A percentile compares a stretch with the other conserved stretches of the same genome.
phyloP scores from a whole-genome alignment of 2,329 filamentous ascomycete species.

The Mollisia scopiformis region DNA sequence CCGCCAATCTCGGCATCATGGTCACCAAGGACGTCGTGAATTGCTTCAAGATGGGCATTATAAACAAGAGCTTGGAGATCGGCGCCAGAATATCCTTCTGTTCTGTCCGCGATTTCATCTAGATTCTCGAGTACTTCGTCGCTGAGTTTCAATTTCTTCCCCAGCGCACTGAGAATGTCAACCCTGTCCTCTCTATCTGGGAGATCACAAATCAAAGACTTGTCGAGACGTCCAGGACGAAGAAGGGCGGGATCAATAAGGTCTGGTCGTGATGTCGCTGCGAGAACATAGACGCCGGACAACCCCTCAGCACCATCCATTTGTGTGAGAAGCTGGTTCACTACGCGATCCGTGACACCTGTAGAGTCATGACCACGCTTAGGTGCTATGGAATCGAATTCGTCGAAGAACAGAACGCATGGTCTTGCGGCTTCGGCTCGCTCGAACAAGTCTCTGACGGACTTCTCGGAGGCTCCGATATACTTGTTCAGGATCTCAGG shows the following conservation, averaged over 20 bases:
- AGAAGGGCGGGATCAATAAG: conserved; percentile 93
- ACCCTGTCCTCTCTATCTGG: conserved; percentile 78
- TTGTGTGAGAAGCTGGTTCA: conserved; percentile 96
- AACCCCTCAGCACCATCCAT: conserved; percentile 98
- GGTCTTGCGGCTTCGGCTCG: conserved; percentile 87
- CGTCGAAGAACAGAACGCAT: conserved; percentile 96
- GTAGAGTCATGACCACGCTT: conserved; percentile 97
- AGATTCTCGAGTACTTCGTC: conserved; percentile 61
- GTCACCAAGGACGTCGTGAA: conserved; percentile 85
- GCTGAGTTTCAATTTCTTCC: conserved; percentile 75
- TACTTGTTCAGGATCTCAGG: conserved; percentile 99
- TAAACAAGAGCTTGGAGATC: conserved; percentile 95
- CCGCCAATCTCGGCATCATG: conserved; percentile 45
- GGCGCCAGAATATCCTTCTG: conserved; percentile 90
- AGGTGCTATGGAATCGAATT: conserved; percentile 97
- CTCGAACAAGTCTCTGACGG: conserved; percentile 92
- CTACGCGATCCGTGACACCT: conserved; percentile 96
- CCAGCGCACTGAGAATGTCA: conserved; percentile 87
- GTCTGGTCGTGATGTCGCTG: conserved; percentile 90
- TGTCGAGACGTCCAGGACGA: conserved; percentile 89
- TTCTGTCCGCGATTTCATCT: conserved; percentile 74
- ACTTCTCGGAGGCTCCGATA: conserved; percentile 96
- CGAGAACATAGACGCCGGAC: conserved; percentile 93
- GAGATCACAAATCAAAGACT: conserved; percentile 89
- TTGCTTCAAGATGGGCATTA: conserved; percentile 95